Evolutionary conservation across 2,329 filamentous ascomycete species (phyloP), one percentile per base, ranked within the genome.

Genomic region (Annulohypoxylon truncatum): DNA sequence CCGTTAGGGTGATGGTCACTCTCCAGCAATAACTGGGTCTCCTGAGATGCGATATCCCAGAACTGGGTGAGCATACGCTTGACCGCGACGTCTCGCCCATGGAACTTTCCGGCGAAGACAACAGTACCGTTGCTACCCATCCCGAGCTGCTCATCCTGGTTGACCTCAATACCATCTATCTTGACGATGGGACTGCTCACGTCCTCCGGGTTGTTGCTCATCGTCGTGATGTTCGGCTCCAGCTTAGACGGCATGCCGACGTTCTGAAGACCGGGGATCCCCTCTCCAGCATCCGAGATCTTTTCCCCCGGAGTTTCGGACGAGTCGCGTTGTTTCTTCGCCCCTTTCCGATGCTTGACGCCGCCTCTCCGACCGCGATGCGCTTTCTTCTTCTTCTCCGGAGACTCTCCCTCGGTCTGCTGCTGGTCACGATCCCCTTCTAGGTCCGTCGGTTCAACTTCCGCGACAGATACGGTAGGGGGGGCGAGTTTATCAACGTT

Each of bases 41-140:
- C 96, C 74, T 97, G 94, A 9, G 93, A 94, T 0, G 96, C 96
- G 72, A 99, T 92, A 70, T 97, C 95, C 77, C 94, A 97, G 74
- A 97, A 97, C 72, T 97, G 93, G 31, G 95, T 93, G 66, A 98
- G 84, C 93, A 99, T 97, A 31, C 96, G 89, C 83, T 99, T 99
- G 50, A 99, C 93, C 0, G 96, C 96, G 24, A 99, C 95, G 46
- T 94, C 91, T 53, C 94, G 90, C 22, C 94, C 94, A 77, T 97
- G 96, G 77, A 97, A 98, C 57, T 90, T 92, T n/a, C 96, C 96
- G 51, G 93, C 91, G 78, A 96, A 98, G 0, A 99, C 96, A 56
- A 96, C 89, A 0, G 96, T 99, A n/a, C 96, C 96, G 76, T 97
- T 97, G 78, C 95, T 98, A 58, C 96, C 96, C 64, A 93, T 90